Evolutionary conservation across 2,329 filamentous ascomycete species (phyloP).

Genomic region (Fusarium coffeatum): DNA sequence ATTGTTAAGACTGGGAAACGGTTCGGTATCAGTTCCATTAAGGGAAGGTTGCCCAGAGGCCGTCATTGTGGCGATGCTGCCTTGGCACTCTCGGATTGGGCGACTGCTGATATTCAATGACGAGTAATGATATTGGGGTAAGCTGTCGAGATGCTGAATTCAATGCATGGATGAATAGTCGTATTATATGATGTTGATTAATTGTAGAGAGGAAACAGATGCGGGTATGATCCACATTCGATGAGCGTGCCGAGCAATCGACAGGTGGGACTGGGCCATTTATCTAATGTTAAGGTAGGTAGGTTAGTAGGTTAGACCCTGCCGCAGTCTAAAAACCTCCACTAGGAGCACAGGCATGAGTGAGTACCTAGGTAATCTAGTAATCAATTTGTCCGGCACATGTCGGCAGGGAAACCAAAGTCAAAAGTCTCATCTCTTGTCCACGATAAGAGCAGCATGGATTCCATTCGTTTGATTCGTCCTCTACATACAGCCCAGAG

Average conservation of each 20-base stretch:
- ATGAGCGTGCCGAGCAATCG: slow-evolving; percentile 22
- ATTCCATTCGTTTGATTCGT: not conserved
- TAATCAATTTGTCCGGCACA: not conserved
- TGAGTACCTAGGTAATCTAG: not conserved
- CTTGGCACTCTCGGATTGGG: slow-evolving; percentile 8
- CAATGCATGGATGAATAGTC: not conserved
- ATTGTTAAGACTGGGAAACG: slow-evolving; percentile 45
- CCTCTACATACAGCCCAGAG: not conserved
- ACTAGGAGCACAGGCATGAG: not conserved
- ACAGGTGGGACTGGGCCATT: slow-evolving; percentile 23
- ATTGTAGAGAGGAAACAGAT: slow-evolving; percentile 15
- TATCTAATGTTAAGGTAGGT: slow-evolving; percentile 5
- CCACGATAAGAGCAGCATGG: not conserved
- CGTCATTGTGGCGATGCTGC: slow-evolving; percentile 31
- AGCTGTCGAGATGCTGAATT: not conserved
- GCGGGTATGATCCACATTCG: slow-evolving; percentile 25
- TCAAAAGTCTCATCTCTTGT: not conserved
- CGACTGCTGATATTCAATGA: not conserved
- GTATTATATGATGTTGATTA: not conserved
- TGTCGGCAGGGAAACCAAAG: not conserved
- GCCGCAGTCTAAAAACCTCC: slow-evolving; percentile 5
- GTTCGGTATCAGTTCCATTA: slow-evolving; percentile 40
- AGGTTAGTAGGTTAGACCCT: not conserved
- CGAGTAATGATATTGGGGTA: slow-evolving; percentile 4
- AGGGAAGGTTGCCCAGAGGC: slow-evolving; percentile 29